A percentile compares a stretch with the other conserved stretches of the same genome.
Conservation (phyloP, 1,284 basidiomycete genomes). For the Ceratobasidium sp. region DNA sequence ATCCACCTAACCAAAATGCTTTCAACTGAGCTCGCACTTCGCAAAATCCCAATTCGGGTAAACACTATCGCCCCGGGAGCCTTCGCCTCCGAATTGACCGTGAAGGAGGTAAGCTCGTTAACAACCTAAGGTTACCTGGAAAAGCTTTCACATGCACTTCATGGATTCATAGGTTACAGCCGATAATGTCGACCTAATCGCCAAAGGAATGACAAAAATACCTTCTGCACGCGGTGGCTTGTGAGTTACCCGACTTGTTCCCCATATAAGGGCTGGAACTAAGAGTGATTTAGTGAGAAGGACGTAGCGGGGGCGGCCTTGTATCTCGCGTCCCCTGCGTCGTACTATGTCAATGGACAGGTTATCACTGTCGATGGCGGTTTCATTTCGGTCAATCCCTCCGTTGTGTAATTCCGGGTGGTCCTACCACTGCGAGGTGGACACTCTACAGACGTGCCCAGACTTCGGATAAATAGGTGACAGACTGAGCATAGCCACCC, state of each 20-base stretch:
- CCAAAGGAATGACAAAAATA: slow-evolving; percentile 63
- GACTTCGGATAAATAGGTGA: too few species aligned
- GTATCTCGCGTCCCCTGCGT: slow-evolving; percentile 71
- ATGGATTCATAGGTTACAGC: slow-evolving; percentile 3
- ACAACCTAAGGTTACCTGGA: neutral
- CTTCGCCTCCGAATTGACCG: slow-evolving; percentile 69
- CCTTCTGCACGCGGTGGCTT: slow-evolving; percentile 68
- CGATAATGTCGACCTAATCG: slow-evolving; percentile 61
- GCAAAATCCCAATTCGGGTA: slow-evolving; percentile 57
- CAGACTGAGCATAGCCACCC: too few species aligned
- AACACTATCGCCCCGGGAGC: slow-evolving; percentile 68
- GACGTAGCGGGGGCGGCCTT: slow-evolving; percentile 77
- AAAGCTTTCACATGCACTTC: neutral
- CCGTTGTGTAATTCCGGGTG: too few species aligned
- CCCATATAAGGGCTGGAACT: neutral
- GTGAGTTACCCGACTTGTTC: slow-evolving; percentile 57
- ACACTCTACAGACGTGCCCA: too few species aligned
- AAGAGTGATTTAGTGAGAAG: slow-evolving; percentile 56
- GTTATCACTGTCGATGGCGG: slow-evolving; percentile 76
- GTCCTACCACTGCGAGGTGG: too few species aligned
- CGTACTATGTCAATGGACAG: slow-evolving; percentile 73
- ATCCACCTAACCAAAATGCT: slow-evolving; percentile 75
- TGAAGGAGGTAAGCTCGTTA: slow-evolving; percentile 49
- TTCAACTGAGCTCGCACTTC: slow-evolving; percentile 72
- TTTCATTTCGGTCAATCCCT: slow-evolving; percentile 71